Evolutionary conservation across 129 eudicot genomes (phyloP), one percentile per base, ranked within the genome.

Genomic region (Flaveria trinervia): DNA sequence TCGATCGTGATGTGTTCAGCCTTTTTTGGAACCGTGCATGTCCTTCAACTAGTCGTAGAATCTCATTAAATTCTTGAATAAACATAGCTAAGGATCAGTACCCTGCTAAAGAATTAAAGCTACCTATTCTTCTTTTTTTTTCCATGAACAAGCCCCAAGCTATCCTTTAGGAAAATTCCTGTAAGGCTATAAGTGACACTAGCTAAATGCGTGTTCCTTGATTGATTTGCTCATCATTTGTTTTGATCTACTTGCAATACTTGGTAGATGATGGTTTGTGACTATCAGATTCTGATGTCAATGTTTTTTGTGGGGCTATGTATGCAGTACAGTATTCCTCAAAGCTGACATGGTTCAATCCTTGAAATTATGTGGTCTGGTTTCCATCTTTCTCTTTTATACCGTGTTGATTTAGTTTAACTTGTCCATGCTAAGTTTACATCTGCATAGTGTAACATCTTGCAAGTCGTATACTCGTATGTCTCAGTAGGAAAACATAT

Each of bases 311-410:
- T 50, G 10, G 18, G 75, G 36, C 45, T 50, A 50, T 71, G n/a
- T 33, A 22, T 28, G 49, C 8, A 9, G 65, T 52, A 13, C 65
- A 50, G 49, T 36, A 25, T 55, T 17, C 65, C 65, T 36, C 33
- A 71, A 71, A 71, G 65, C 10, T 52, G 46, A 51, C 15, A 52
- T 71, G 65, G 76, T 52, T 51, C 64, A 22, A 30, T 26, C 45
- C 26, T 50, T 51, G 43, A 71, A 52, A 50, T 50, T 51, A 50
- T 28, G 75, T 65, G n/a, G 33, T 52, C 30, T 72, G 67, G 65
- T 54, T 54, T 30, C 49, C 33, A 54, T 50, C 36, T 54, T n/a
- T 18, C 65, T 54, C 13, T 70, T 70, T 23, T 70, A 52, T 10
- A 36, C 36, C 36, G 0, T 30, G 36, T 30, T 30, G 36, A 30